A percentile compares a stretch with the other conserved stretches of the same genome.
These are phyloP conservation scores for Aspergillus ibericus DNA, from an alignment of 2,329 filamentous ascomycete genomes.

Conservation along the genomic window DNA sequence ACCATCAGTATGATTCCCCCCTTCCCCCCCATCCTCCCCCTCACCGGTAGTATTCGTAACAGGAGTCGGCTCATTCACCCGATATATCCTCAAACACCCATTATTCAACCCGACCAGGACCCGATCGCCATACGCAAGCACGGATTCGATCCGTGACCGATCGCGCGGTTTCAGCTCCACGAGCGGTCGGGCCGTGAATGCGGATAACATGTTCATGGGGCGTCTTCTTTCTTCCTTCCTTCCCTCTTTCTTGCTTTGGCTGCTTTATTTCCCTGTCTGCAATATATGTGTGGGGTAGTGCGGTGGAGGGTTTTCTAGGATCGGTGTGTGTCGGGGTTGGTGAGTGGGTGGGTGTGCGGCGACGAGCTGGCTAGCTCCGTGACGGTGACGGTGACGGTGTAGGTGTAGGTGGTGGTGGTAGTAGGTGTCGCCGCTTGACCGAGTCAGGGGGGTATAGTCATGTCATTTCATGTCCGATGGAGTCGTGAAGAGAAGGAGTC, in stretches of 20 bases:
- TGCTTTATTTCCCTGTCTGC: not conserved
- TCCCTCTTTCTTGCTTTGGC: not conserved
- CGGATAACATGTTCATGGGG: constrained; percentile 73
- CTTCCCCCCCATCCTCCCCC: constrained; percentile 37
- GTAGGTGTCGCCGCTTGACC: not conserved
- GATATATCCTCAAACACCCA: constrained; percentile 84
- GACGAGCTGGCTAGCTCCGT: not conserved
- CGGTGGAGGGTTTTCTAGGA: no score
- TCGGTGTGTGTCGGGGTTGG: not conserved
- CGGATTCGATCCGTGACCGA: constrained; percentile 95
- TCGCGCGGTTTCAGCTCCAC: constrained; percentile 95
- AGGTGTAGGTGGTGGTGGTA: not conserved
- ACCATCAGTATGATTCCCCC: not conserved
- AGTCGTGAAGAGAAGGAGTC: not conserved
- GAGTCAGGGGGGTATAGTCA: not conserved
- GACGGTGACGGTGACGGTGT: no score
- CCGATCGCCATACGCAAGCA: constrained; percentile 88
- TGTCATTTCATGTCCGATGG: not conserved
- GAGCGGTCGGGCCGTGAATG: constrained; percentile 93
- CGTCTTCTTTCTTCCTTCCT: constrained; percentile 17
- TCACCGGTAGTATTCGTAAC: not conserved
- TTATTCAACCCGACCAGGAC: constrained; percentile 90
- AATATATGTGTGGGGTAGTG: not conserved
- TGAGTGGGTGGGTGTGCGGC: not conserved
- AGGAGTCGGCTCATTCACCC: constrained; percentile 66